phyloP scores from a whole-genome alignment of 2,329 filamentous ascomycete genomes.

The Aspergillus candidus region DNA sequence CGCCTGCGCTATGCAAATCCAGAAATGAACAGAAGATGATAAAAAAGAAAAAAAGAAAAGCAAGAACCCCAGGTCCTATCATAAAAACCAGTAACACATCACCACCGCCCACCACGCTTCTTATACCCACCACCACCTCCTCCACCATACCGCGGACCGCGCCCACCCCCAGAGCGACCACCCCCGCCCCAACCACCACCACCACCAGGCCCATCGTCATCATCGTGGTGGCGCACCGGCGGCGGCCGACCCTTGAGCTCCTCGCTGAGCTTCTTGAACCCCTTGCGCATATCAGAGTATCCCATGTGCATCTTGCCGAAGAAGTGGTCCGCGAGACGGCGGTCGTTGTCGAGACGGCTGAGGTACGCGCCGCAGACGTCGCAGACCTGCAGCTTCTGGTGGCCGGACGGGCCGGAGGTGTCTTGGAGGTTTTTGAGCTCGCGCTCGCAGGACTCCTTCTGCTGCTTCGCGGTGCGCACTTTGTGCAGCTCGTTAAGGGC shows the following conservation, averaged over 20 bases:
- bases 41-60: slow-evolving; percentile 9
- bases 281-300: slow-evolving; percentile 97
- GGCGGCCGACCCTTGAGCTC: slow-evolving; percentile 70
- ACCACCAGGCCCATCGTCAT: slow-evolving; percentile 49
- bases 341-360: slow-evolving; percentile 85
- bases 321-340: slow-evolving; percentile 90
- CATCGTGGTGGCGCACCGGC: slow-evolving; percentile 52
- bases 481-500: slow-evolving; percentile 86
- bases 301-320: slow-evolving; percentile 99
- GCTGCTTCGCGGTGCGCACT: slow-evolving; percentile 69
- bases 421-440: slow-evolving; percentile 88
- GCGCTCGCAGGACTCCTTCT: slow-evolving; percentile 76
- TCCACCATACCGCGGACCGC: slow-evolving; percentile 35
- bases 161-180: slow-evolving; percentile 35
- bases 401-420: slow-evolving; percentile 84
- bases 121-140: slow-evolving; percentile 42
- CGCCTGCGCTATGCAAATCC: slow-evolving; percentile 41
- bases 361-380: slow-evolving; percentile 97
- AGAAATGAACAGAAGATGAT: slow-evolving; percentile 10
- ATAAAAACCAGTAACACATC: slow-evolving; percentile 5
- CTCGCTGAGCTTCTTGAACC: slow-evolving; percentile 76
- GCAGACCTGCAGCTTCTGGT: slow-evolving; percentile 97
- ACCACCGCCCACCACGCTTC: slow-evolving; percentile 40
- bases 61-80: background rate
- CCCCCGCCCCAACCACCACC: slow-evolving; percentile 39